Base-by-base conservation (phyloP, 371 early-diverging fungal species). In the Haplosporangium sp. region DNA sequence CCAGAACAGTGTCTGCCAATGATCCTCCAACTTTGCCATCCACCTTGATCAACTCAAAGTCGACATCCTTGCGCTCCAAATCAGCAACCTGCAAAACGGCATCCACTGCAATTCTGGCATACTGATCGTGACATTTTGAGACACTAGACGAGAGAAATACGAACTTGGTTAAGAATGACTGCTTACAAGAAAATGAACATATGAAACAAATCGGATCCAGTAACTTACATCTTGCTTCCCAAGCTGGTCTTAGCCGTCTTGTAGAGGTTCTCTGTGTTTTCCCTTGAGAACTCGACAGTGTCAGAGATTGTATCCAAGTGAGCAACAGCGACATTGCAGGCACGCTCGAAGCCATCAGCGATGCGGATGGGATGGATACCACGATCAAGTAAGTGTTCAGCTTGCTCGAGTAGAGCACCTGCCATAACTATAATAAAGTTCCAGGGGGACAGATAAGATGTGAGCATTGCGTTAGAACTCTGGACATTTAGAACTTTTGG, bases 341-440 rank as follows among this genome's bases (percentile, higher is more conserved):
- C 99, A 59, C 93, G 92, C 87, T 99, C 99, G 85, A 96, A 99
- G 39, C 99, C 99, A 83, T 99, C 99, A 42, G 99, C 92, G 76
- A 99, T 97, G 82, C 98, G 96, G 73, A 99, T 97, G 62, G 99
- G 99, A 83, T 99, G 99, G 77, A 99, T 96, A 58, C 99, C 99
- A 63, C 95, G 93, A 76, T 97, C 96, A 67, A 99, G 86, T 57
- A 99, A 89, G 69, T 89, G 91, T 85, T 98, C 98, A 42, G 99
- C 97, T 86, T 99, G 96, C 85, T 97, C 98, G 71, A 99, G 89
- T 39, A 99, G 86, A 39, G 99, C 97, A 63, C 99, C 97, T 55
- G 99, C 99, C 66, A 99, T 91, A 7, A 99, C 99, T 95, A 77
- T 11, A 62, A 6, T 37, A 7, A 40, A 38, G 6, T 27, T 34